A percentile compares a stretch with the other conserved stretches of the same genome.
These are phyloP conservation scores for Rhodotorula sp. DNA, from an alignment of 1,284 basidiomycete species.

Conservation along the genomic window DNA sequence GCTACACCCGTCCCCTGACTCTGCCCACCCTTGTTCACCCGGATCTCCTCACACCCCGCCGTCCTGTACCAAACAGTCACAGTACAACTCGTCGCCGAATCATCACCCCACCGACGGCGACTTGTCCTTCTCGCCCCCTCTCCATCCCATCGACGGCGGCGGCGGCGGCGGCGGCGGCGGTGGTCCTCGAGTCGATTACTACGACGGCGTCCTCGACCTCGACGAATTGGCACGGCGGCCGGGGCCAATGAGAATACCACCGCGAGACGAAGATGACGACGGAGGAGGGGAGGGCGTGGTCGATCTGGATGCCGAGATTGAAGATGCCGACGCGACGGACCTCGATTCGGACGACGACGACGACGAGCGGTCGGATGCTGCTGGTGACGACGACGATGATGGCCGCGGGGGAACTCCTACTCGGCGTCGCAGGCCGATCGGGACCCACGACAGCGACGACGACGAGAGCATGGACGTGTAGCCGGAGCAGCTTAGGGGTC, in stretches of 20 bases:
- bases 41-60: neutral
- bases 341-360: neutral
- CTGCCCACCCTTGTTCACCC: no score
- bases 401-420: neutral
- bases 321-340: slow-evolving; percentile 27
- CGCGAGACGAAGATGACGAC: neutral
- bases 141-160: slow-evolving; percentile 12
- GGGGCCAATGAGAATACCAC: no score
- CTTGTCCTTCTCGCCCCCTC: slow-evolving; percentile 6
- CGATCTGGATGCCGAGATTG: slow-evolving; percentile 37
- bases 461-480: slow-evolving; percentile 6
- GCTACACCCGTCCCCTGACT: no score
- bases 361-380: neutral
- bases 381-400: no score
- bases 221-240: neutral
- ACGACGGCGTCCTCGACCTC: slow-evolving; percentile 1
- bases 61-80: neutral
- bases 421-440: no score
- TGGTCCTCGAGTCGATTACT: neutral
- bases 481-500: neutral
- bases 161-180: neutral
- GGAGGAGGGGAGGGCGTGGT: slow-evolving; percentile 4
- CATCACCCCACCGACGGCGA: neutral
- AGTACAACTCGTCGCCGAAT: neutral
- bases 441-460: neutral